Conservation (phyloP, 2,329 filamentous ascomycete species). For the Chalara sp. region DNA sequence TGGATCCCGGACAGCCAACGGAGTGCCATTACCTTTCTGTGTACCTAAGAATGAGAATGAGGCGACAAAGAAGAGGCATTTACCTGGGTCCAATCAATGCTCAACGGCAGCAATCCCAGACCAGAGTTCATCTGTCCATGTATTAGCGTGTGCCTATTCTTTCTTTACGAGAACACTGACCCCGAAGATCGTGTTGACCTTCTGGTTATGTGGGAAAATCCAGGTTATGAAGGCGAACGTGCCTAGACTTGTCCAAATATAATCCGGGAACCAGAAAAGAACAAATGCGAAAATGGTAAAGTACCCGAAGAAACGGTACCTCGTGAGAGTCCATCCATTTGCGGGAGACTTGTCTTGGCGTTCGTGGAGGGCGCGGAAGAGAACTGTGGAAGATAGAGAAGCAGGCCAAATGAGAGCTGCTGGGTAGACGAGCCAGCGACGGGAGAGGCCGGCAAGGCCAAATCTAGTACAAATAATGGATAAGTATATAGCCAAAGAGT, state of each 20-base stretch:
- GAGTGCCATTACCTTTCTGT: too few relatives aligned
- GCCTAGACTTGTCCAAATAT: constrained; percentile 61
- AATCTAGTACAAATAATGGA: constrained; percentile 54
- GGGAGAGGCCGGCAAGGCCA: constrained; percentile 57
- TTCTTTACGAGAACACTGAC: constrained; percentile 57
- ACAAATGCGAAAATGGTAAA: constrained; percentile 35
- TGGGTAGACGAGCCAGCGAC: constrained; percentile 54
- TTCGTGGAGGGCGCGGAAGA: constrained; percentile 49
- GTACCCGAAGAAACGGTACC: constrained; percentile 34
- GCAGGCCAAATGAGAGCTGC: constrained; percentile 61
- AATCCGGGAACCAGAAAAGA: constrained; percentile 51
- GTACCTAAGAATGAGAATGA: too few relatives aligned
- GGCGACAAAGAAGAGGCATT: constrained; percentile 13
- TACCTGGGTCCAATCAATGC: constrained; percentile 58
- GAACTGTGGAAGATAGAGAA: constrained; percentile 7
- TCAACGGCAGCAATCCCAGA: constrained; percentile 61
- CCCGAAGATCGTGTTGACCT: constrained; percentile 69
- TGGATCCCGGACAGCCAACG: too few relatives aligned
- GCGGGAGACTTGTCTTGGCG: constrained; percentile 42
- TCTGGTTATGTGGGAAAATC: constrained; percentile 60
- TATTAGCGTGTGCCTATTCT: not conserved
- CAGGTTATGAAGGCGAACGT: constrained; percentile 67
- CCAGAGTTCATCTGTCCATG: constrained; percentile 39
- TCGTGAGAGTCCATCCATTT: constrained; percentile 36
- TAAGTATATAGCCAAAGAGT: constrained; percentile 64